Conservation (phyloP, 2,329 filamentous ascomycete genomes). For the Knoxdaviesia proteae region DNA sequence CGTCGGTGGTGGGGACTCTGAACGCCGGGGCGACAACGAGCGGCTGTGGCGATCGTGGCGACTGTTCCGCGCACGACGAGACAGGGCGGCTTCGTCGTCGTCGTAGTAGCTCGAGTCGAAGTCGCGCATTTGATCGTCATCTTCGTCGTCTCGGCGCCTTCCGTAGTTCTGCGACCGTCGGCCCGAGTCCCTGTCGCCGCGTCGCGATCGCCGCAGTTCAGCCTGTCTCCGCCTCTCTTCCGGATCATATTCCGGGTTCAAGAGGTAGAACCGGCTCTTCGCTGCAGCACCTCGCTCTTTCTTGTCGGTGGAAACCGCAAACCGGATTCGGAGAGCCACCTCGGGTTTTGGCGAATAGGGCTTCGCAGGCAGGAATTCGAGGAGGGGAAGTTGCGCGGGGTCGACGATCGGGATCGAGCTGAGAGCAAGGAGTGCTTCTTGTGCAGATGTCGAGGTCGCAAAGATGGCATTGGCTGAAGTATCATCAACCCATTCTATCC, state of each 20-base stretch:
- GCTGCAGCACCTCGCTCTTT: conserved; percentile 63
- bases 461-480: conserved; percentile 76
- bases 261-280: conserved; percentile 75
- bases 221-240: conserved; percentile 45
- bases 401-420: conserved; percentile 30
- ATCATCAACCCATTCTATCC: conserved; percentile 91
- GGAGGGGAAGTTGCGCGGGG: conserved; percentile 29
- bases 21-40: too few relatives aligned
- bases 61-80: conserved; percentile 11
- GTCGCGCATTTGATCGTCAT: conserved; percentile 27
- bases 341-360: conserved; percentile 46
- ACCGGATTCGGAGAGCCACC: conserved; percentile 47
- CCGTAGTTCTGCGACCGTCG: conserved; percentile 15
- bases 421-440: conserved; percentile 33
- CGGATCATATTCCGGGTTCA: conserved; percentile 76
- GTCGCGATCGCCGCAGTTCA: conserved; percentile 35
- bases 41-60: conserved; percentile 6
- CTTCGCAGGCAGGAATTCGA: conserved; percentile 52
- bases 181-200: conserved; percentile 33
- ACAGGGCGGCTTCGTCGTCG: conserved; percentile 30
- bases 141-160: conserved; percentile 22
- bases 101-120: conserved; percentile 73
- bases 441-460: conserved; percentile 27
- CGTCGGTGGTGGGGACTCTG: too few relatives aligned
- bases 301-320: conserved; percentile 54